phyloP scores from a whole-genome alignment of 2,329 filamentous ascomycete genomes.

The Plenodomus biglobosus region DNA sequence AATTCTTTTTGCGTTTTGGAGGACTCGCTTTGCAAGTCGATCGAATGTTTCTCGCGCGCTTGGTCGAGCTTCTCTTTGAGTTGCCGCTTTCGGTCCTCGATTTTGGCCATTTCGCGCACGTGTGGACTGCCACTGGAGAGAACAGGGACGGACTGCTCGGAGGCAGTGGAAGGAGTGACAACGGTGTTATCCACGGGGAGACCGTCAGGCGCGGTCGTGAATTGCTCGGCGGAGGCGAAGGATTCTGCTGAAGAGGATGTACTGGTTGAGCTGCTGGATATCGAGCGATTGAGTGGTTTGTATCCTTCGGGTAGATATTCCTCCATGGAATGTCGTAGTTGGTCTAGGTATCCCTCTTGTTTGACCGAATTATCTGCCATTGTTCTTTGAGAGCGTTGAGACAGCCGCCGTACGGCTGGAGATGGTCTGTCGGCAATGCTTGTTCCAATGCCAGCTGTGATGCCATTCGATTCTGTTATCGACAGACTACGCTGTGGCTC shows the following conservation, averaged over 20 bases:
- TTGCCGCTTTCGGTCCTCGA: slow-evolving; percentile 59
- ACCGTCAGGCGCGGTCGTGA: slow-evolving; percentile 40
- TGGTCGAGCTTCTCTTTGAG: slow-evolving; percentile 65
- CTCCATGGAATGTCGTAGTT: slow-evolving; percentile 14
- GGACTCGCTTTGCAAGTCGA: slow-evolving; percentile 18
- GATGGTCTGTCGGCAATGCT: slow-evolving; percentile 40
- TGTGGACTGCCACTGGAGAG: slow-evolving; percentile 17
- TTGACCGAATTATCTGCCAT: slow-evolving; percentile 8
- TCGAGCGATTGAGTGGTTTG: slow-evolving; percentile 30
- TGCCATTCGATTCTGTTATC: slow-evolving; percentile 37
- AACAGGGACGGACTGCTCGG: slow-evolving; percentile 26
- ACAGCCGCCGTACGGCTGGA: slow-evolving; percentile 21
- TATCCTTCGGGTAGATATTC: slow-evolving; percentile 25
- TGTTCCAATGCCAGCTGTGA: slow-evolving; percentile 41
- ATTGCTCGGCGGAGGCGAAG: slow-evolving; percentile 50
- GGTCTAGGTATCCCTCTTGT: slow-evolving; percentile 15
- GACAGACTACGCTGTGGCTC: slow-evolving; percentile 27
- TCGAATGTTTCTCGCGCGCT: slow-evolving; percentile 56
- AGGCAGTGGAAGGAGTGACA: slow-evolving; percentile 29
- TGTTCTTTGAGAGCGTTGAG: slow-evolving; percentile 25
- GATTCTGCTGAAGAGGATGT: slow-evolving; percentile 34
- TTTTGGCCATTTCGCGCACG: slow-evolving; percentile 62
- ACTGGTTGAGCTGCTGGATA: slow-evolving; percentile 28
- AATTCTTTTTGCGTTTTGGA: slow-evolving; percentile 54
- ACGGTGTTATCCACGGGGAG: slow-evolving; percentile 27